Evolutionary conservation across 495 filamentous ascomycete genomes (phyloP).

Genomic region (Mytilinidion resinicola): DNA sequence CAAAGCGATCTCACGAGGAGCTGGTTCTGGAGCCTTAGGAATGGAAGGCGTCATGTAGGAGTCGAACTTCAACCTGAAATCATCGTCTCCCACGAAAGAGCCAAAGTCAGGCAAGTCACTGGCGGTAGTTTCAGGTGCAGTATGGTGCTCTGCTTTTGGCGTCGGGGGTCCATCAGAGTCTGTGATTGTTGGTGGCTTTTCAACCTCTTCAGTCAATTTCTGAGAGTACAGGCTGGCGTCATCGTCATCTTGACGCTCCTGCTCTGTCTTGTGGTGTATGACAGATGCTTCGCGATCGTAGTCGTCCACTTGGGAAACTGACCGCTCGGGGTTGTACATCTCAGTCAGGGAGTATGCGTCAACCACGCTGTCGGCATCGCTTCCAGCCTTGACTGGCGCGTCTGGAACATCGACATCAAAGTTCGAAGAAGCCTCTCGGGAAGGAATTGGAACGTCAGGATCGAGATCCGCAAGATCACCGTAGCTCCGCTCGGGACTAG

Average conservation of each 20-base stretch:
- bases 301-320: constrained; percentile 27
- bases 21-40: constrained; percentile 27
- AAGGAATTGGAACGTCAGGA: constrained; percentile 80
- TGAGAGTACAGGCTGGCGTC: constrained; percentile 37
- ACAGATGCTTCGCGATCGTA: constrained; percentile 36
- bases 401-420: constrained; percentile 50
- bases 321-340: constrained; percentile 39
- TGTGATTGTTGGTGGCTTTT: constrained; percentile 17
- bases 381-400: constrained; percentile 63
- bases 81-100: constrained; percentile 40
- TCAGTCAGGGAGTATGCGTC: constrained; percentile 73
- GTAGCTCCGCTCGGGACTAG: constrained; percentile 44
- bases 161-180: constrained; percentile 30
- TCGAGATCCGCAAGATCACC: constrained; percentile 51
- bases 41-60: constrained; percentile 49
- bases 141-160: constrained; percentile 19
- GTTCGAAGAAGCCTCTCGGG: constrained; percentile 49
- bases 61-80: constrained; percentile 47
- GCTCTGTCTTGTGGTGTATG: constrained; percentile 31
- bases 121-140: constrained; percentile 14
- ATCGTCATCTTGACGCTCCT: constrained; percentile 26
- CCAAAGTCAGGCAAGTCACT: constrained; percentile 42
- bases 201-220: constrained; percentile 19
- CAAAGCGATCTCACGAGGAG: constrained; percentile 34
- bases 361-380: constrained; percentile 46